Base-by-base conservation (phyloP, 306 rosid genomes). In the Quercus rubra region DNA sequence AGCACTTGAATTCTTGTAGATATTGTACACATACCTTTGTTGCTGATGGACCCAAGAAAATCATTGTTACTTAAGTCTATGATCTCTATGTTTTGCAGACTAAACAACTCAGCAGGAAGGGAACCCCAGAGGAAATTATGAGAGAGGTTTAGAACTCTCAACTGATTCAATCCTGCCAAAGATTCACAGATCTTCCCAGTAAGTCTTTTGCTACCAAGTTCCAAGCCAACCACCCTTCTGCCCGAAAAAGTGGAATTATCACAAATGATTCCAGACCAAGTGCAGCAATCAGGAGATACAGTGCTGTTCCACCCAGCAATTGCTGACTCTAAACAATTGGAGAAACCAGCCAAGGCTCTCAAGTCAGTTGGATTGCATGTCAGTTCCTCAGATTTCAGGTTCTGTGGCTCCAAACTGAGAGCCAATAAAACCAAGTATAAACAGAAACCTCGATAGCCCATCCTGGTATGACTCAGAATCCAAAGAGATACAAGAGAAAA, bases 251-350 rank as follows among this genome's bases (percentile, higher is more conserved):
- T 6, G 43, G 43, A 38, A 38, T 38, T 38, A 38, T 38, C 43
- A 38, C 43, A 38, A 38, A 10, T 38, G 68, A 84, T 38, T 43
- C 88, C 88, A 23, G 27, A 4, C 77, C 85, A 84, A 10, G 7
- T 70, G 46, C 80, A 84, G 78, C 88, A 84, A 69, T 67, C 35
- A 19, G 80, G 70, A 19, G 67, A 62, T 46, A 23, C 23, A 41
- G 74, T 77, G 18, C 25, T 7, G 30, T 79, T 77, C 90, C 87
- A 84, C 6, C 35, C n/a, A 5, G 74, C 70, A 80, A 76, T 55
- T 27, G 5, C 11, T 6, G 66, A 38, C 15, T 70, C 31, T 7
- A 38, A 38, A 38, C 43, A 38, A 38, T 6, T 38, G 10, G 43
- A 38, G 43, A 38, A 38, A 38, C 10, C 43, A 38, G 10, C 2